Base-by-base conservation (phyloP, 257 asterid species). In the Handroanthus guayacan region DNA sequence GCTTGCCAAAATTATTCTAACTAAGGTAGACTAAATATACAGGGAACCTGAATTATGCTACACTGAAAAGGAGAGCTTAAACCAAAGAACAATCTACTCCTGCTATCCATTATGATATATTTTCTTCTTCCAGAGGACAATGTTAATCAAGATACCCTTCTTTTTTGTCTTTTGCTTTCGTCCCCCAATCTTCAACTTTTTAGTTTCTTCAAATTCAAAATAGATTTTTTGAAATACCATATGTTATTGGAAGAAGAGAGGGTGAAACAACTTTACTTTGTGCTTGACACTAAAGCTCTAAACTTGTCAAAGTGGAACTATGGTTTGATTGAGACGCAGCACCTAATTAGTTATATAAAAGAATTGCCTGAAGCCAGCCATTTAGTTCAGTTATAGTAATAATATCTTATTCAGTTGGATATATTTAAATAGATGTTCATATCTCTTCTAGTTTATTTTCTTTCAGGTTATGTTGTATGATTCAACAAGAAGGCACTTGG, bases 391-490 rank as follows among this genome's bases (percentile, higher is more conserved):
- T 18, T 68, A 57, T 67, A 38, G 54, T 45, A 55, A 67, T 72
- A 68, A 34, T 31, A 57, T 41, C 18, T 83, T 41, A 67, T 62
- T 62, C 73, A 62, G 31, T 31, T 37, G 64, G 18, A 17, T 31
- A 47, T 71, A 14, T 70, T 11, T 48, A 37, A 54, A 54, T 77
- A 38, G 58, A 60, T 25, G 38, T 18, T 60, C 41, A 79, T 67
- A 51, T 62, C 37, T 39, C 36, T 43, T 66, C 60, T 74, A 4
- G 3, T 34, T 60, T 37, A 50, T 78, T 78, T 43, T 50, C 76
- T 57, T 75, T 75, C 83, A 93, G 98, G 83, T 89, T 70, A 87
- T 85, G 89, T 79, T 93, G 82, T 91, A 82, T 79, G 97, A 93
- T 71, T 82, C 71, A 62, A 86, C 87, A 77, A 82, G 88, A 85